Base-by-base conservation (phyloP, 2,329 filamentous ascomycete genomes). In the Rutstroemia sp. region DNA sequence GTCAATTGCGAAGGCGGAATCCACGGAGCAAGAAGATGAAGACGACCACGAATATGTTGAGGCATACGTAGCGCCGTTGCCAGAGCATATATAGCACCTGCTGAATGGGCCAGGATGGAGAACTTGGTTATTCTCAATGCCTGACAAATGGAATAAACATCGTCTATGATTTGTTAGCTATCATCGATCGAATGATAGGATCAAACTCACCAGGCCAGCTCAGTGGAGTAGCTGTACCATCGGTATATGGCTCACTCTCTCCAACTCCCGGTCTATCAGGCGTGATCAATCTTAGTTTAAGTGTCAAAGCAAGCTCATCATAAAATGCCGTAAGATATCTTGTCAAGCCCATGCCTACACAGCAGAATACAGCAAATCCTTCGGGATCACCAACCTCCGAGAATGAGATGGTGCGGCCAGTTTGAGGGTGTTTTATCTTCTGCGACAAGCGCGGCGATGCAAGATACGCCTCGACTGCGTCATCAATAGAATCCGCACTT, bases 241-340 rank as follows among this genome's bases (percentile, higher is more conserved):
- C 90, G 39, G 84, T 78, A 71, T 95, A 92, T 34, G 89, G 74
- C 66, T 95, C 91, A 68, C 92, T 96, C 66, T 90, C 92, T 49
- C 94, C 94, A 16, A 99, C 90, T 25, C 94, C 94, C 54, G 94
- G 94, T 53, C 94, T 83, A 71, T 99, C 94, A 5, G 92, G 88
- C 0, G 94, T 97, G 63, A 99, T 95, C 52, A 99, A 78, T 19
- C 94, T 84, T 56, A 99, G 74, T 70, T 90, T 94, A 58, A 99
- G 75, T 0, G 92, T 95, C 66, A 89, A 75, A 2, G 94, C 94
- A 53, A 99, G 77, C 71, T 99, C 94, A 70, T 99, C 94, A 69
- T 97, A 99, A 70, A 99, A 99, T 0, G 92, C 91, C 59, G 90
- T 96, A 58, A 99, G 88, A 69, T 94, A 99, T 71, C 94, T 83